A percentile compares a stretch with the other conserved stretches of the same genome.
Conservation (phyloP, 768 basidiomycete genomes). For the Rhizopogon roseolus region DNA sequence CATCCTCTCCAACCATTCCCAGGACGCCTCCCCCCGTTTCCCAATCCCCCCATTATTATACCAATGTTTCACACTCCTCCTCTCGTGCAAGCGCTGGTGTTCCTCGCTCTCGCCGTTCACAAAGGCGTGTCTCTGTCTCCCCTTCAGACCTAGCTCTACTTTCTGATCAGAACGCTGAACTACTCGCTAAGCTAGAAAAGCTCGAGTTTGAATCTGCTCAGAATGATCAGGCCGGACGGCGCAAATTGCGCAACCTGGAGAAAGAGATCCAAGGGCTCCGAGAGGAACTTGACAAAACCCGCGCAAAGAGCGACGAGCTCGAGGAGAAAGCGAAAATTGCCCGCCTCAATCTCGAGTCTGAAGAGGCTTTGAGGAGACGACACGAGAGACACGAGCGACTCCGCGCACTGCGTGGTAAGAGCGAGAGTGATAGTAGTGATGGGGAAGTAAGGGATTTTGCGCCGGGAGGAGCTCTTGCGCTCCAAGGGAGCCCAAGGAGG, state of each 20-base stretch:
- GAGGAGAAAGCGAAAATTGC: constrained; percentile 57
- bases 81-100: constrained; percentile 12
- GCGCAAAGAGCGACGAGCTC: constrained; percentile 62
- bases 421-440: constrained; percentile 25
- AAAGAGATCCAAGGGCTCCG: constrained; percentile 73
- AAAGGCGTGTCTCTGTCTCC: constrained; percentile 53
- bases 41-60: constrained; percentile 31
- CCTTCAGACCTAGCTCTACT: constrained; percentile 65
- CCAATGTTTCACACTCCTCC: constrained; percentile 20
- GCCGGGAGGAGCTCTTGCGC: constrained; percentile 44
- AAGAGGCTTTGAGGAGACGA: constrained; percentile 23
- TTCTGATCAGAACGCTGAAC: constrained; percentile 80
- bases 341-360: constrained; percentile 22
- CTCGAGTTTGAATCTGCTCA: constrained; percentile 67
- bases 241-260: constrained; percentile 68
- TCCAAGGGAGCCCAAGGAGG: background rate
- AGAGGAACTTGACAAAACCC: constrained; percentile 75
- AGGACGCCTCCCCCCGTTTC: constrained; percentile 16
- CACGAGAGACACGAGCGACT: constrained; percentile 47
- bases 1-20: constrained; percentile 20
- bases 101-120: constrained; percentile 22
- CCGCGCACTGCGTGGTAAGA: constrained; percentile 43
- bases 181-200: constrained; percentile 68
- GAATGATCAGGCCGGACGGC: constrained; percentile 63
- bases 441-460: constrained; percentile 53